Conservation (phyloP, 169 alveolate genomes). For the Cryptosporidium felis region DNA sequence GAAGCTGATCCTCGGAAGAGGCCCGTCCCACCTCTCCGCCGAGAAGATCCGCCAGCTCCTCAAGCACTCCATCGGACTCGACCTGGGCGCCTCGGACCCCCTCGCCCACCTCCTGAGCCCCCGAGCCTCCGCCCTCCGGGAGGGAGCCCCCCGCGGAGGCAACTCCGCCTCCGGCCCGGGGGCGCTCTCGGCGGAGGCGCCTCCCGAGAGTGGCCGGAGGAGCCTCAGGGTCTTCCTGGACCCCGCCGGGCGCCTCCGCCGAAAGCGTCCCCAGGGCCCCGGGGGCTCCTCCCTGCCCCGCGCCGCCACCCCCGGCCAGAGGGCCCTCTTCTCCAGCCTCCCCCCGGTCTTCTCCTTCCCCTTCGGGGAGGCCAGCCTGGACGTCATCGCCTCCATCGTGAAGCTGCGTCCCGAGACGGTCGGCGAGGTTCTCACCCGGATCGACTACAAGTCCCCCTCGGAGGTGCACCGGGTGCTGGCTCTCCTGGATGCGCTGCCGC, state of each 20-base stretch:
- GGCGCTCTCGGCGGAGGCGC: too few species aligned
- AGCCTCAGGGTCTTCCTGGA: too few species aligned
- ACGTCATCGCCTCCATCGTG: slow-evolving; percentile 13
- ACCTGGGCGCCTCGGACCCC: background rate
- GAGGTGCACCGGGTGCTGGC: slow-evolving; percentile 23
- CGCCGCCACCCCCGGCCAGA: background rate
- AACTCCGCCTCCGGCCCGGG: too few species aligned
- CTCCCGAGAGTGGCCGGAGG: too few species aligned
- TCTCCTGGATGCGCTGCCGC: slow-evolving; percentile 43
- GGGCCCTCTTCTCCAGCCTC: too few species aligned
- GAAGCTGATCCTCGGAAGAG: slow-evolving; percentile 28
- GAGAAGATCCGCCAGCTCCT: slow-evolving; percentile 25
- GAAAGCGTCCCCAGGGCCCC: too few species aligned
- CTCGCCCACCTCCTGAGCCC: background rate
- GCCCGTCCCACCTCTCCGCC: slow-evolving; percentile 42
- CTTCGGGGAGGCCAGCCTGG: slow-evolving; percentile 60
- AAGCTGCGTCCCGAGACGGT: slow-evolving; percentile 63
- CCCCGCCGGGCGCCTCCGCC: too few species aligned
- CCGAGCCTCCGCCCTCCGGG: too few species aligned
- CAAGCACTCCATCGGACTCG: slow-evolving; percentile 34
- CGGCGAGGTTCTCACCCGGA: slow-evolving; percentile 49
- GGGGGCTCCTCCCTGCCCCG: background rate
- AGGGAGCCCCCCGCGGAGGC: too few species aligned
- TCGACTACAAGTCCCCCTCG: slow-evolving; percentile 15
- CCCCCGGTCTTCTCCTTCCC: slow-evolving; percentile 32